Percentiles rank a stretch among this genome's conserved stretches.
These are phyloP conservation scores for Eremomyces bilateralis DNA, from an alignment of 495 filamentous ascomycete genomes.

Conservation along the genomic window DNA sequence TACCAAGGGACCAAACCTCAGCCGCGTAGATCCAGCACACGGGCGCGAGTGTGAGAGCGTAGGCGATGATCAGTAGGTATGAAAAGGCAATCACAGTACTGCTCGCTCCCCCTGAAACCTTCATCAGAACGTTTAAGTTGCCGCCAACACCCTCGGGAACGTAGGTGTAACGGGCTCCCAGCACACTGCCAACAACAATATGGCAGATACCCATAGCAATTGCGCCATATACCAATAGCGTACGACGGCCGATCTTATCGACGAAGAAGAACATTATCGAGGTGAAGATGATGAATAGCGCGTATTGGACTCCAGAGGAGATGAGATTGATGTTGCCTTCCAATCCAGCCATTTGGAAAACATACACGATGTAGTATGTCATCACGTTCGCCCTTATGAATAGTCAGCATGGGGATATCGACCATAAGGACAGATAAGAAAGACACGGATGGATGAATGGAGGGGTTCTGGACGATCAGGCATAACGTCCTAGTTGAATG, in stretches of 20 bases:
- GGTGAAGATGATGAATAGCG: constrained; percentile 52
- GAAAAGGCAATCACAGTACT: constrained; percentile 56
- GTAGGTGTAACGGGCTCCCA: constrained; percentile 27
- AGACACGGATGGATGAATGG: not conserved
- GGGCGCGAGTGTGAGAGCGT: constrained; percentile 50
- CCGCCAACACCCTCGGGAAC: constrained; percentile 34
- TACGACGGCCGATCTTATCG: constrained; percentile 51
- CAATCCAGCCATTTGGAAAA: constrained; percentile 46
- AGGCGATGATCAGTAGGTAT: constrained; percentile 58
- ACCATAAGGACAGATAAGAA: not conserved
- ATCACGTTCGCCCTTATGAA: constrained; percentile 28
- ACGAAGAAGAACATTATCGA: constrained; percentile 47
- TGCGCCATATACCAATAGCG: constrained; percentile 45
- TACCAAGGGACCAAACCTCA: constrained; percentile 56
- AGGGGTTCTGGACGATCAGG: too few species aligned
- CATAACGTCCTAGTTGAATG: too few species aligned
- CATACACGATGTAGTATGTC: constrained; percentile 51
- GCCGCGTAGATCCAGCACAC: constrained; percentile 56
- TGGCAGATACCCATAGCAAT: constrained; percentile 49
- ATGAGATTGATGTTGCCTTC: constrained; percentile 42
- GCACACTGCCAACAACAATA: constrained; percentile 40
- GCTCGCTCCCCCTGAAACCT: constrained; percentile 35
- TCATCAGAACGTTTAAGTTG: constrained; percentile 44
- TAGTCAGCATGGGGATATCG: constrained; percentile 14
- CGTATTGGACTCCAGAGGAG: constrained; percentile 52